Percentiles rank a stretch among this genome's conserved stretches.
Evolutionary conservation across 2,329 filamentous ascomycete species (phyloP).

Genomic region (Trichoderma asperellum): DNA sequence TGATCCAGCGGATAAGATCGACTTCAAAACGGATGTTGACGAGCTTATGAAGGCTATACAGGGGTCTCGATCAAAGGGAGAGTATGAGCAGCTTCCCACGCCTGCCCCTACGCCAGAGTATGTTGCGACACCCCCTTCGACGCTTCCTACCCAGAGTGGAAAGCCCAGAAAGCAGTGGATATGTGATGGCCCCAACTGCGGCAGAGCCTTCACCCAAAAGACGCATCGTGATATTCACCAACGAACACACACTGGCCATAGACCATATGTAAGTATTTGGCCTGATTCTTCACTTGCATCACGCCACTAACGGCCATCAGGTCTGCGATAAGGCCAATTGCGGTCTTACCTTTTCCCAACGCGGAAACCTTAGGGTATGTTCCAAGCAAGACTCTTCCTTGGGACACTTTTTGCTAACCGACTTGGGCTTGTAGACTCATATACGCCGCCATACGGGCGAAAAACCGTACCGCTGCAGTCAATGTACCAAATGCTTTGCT

Average conservation of each 20-base stretch:
- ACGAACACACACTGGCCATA: slow-evolving; percentile 84
- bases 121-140: not conserved
- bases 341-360: slow-evolving; percentile 80
- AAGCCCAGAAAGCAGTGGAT: slow-evolving; percentile 64
- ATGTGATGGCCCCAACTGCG: slow-evolving; percentile 74
- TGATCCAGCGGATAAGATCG: slow-evolving; percentile 54
- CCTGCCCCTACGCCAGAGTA: slow-evolving; percentile 32
- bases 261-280: slow-evolving; percentile 73
- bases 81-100: slow-evolving; percentile 35
- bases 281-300: slow-evolving; percentile 1
- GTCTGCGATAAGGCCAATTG: slow-evolving; percentile 74
- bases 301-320: slow-evolving; percentile 45
- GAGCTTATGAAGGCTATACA: slow-evolving; percentile 89
- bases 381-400: not conserved
- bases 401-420: not conserved
- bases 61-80: slow-evolving; percentile 56
- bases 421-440: slow-evolving; percentile 65
- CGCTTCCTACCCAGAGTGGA: slow-evolving; percentile 36
- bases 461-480: slow-evolving; percentile 77
- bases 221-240: slow-evolving; percentile 91
- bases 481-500: slow-evolving; percentile 81
- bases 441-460: slow-evolving; percentile 86
- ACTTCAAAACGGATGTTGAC: slow-evolving; percentile 83
- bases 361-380: slow-evolving; percentile 83
- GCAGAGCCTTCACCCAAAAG: slow-evolving; percentile 85